Evolutionary conservation across 2,329 filamentous ascomycete genomes (phyloP), one percentile per base, ranked within the genome.

Genomic region (Penicillium verrucosum): DNA sequence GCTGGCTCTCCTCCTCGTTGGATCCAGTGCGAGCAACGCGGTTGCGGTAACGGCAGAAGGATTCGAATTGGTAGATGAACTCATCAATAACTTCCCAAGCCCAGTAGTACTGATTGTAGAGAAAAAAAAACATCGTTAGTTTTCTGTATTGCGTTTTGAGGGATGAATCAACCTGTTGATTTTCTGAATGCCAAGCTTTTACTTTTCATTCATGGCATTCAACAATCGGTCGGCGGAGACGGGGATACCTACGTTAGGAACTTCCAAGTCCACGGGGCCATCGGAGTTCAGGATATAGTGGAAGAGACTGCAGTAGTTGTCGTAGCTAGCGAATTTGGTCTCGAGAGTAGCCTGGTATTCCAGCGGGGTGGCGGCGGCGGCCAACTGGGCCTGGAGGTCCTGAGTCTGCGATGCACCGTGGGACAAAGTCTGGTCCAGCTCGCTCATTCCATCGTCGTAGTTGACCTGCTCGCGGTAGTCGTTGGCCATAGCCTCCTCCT

Each of bases 21-120:
- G 89, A 84, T 80, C 76, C 86, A 46, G 77, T 85, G 67, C 92
- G 86, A 63, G 94, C 94, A 67, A 96, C 87, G 65, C 92, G 88
- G 77, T 95, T 92, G 72, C 94, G 88, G 84, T 97, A 97, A 62
- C 92, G 91, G 76, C 92, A 97, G 83, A 99, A 99, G 58, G 92
- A 95, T 83, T 99, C 97, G 84, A 99, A 99, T 78, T 99, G 94
- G 82, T 99, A 99, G 80, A 99, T 97, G 82, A 99, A 99, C 79
- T 99, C 94, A 77, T 99, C 94, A 79, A 99, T 97, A 67, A 97
- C 93, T 77, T 99, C 94, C 94, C 94, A 99, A 41, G 94, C 94
- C 94, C 94, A 99, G 82, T 93, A 97, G 81, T 96, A 95, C 91
- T 97, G 75, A 59, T 58, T 8, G 12, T 40, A 50, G 14, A 42